A percentile compares a stretch with the other conserved stretches of the same genome.
These are phyloP conservation scores for Calonectria naviculata DNA, from an alignment of 2,329 filamentous ascomycete genomes.

Conservation along the genomic window DNA sequence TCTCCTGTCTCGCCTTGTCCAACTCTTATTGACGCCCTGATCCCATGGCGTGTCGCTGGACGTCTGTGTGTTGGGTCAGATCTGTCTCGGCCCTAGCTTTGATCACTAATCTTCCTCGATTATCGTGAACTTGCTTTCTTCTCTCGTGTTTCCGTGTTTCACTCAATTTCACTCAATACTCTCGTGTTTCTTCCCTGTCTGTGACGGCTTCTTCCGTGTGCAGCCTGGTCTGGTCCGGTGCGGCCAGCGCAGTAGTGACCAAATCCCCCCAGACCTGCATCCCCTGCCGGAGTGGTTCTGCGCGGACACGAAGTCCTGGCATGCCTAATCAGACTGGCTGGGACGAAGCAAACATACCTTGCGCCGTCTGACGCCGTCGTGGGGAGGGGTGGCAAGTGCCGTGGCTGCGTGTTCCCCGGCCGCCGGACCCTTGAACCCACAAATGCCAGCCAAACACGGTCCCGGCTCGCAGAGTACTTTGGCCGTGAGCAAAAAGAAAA, in stretches of 20 bases:
- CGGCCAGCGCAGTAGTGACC: not conserved
- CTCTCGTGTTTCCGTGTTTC: not conserved
- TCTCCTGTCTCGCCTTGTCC: slow-evolving; percentile 3
- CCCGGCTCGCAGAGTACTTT: not conserved
- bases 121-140: not conserved
- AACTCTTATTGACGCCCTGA: not conserved
- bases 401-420: not conserved
- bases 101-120: not conserved
- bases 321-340: not conserved
- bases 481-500: not conserved
- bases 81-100: slow-evolving; percentile 4
- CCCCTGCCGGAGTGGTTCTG: not conserved
- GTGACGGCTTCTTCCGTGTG: not conserved
- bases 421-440: not conserved
- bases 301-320: not conserved
- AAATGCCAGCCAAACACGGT: not conserved
- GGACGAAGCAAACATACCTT: slow-evolving; percentile 11
- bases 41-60: not conserved
- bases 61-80: not conserved
- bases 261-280: not conserved
- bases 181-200: not conserved
- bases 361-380: slow-evolving; percentile 2
- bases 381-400: slow-evolving; percentile 2
- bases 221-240: not conserved
- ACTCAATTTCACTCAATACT: no score